Evolutionary conservation across 306 rosid species (phyloP).

Genomic region (Glycyrrhiza uralensis): DNA sequence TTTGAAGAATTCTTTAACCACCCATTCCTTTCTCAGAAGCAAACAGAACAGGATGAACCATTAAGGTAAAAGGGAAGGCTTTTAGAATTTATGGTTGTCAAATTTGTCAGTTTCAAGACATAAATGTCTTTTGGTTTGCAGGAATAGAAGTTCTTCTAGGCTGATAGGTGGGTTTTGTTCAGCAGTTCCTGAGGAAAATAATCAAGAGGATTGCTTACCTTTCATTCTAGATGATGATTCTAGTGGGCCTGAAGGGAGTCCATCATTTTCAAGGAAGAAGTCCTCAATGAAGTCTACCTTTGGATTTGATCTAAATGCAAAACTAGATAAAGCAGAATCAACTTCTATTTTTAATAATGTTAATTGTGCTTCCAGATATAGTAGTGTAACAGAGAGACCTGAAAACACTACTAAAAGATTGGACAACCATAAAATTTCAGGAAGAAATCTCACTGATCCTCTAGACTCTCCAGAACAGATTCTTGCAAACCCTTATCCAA

Average conservation of each 20-base stretch:
- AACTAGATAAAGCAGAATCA: slow-evolving; percentile 48
- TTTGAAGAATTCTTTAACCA: slow-evolving; percentile 95
- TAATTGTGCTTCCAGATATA: slow-evolving; percentile 42
- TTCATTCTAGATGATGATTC: slow-evolving; percentile 82
- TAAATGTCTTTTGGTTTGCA: slow-evolving; percentile 32
- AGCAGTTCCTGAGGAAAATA: slow-evolving; percentile 56
- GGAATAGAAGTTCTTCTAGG: slow-evolving; percentile 58
- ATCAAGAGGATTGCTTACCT: slow-evolving; percentile 88
- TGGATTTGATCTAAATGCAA: slow-evolving; percentile 72
- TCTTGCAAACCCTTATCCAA: slow-evolving; percentile 40
- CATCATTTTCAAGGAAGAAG: slow-evolving; percentile 55
- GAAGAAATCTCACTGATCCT: slow-evolving; percentile 43
- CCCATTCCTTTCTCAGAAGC: slow-evolving; percentile 59
- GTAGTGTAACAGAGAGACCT: slow-evolving; percentile 41
- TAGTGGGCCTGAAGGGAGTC: slow-evolving; percentile 77
- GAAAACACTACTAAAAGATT: slow-evolving; percentile 42
- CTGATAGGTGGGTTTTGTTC: slow-evolving; percentile 47
- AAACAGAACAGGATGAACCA: slow-evolving; percentile 49
- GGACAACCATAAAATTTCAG: slow-evolving; percentile 48
- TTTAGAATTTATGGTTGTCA: slow-evolving; percentile 20
- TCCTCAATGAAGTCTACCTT: slow-evolving; percentile 68
- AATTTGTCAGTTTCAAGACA: slow-evolving; percentile 21
- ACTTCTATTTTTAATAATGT: slow-evolving; percentile 38
- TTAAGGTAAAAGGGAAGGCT: slow-evolving; percentile 51
- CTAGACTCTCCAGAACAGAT: slow-evolving; percentile 42